Evolutionary conservation across 306 rosid genomes (phyloP).

Genomic region (Carpinus fangiana): DNA sequence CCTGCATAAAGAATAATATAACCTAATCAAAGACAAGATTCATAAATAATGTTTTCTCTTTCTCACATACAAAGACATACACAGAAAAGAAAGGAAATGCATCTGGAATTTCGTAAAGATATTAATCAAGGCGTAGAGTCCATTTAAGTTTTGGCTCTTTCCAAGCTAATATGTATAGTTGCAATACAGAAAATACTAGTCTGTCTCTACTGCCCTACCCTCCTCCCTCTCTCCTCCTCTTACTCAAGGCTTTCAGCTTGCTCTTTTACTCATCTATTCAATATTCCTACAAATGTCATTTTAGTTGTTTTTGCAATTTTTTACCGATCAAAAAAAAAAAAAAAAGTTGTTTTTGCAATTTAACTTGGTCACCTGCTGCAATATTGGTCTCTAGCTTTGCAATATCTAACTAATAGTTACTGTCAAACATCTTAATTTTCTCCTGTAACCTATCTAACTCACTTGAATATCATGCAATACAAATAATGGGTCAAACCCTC

Average conservation of each 20-base stretch:
- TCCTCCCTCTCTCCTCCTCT: not conserved
- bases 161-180: not conserved
- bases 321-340: too few species aligned
- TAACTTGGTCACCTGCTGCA: not conserved
- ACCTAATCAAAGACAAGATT: not conserved
- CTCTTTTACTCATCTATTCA: slow-evolving; percentile 1
- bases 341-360: not conserved
- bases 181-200: not conserved
- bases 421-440: slow-evolving; percentile 1
- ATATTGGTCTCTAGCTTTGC: not conserved
- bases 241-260: not conserved
- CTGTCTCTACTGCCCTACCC: not conserved
- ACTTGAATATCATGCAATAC: not conserved
- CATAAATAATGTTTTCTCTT: slow-evolving; percentile 8
- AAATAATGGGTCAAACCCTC: not conserved
- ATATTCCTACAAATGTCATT: not conserved
- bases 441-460: not conserved
- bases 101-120: slow-evolving; percentile 5
- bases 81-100: not conserved
- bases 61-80: not conserved
- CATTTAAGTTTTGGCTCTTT: not conserved
- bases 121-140: not conserved
- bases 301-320: too few species aligned
- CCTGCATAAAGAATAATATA: slow-evolving; percentile 43
- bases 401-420: not conserved